Conservation (phyloP, 192 early-diverging fungal species). For the Backusella australiensis region DNA sequence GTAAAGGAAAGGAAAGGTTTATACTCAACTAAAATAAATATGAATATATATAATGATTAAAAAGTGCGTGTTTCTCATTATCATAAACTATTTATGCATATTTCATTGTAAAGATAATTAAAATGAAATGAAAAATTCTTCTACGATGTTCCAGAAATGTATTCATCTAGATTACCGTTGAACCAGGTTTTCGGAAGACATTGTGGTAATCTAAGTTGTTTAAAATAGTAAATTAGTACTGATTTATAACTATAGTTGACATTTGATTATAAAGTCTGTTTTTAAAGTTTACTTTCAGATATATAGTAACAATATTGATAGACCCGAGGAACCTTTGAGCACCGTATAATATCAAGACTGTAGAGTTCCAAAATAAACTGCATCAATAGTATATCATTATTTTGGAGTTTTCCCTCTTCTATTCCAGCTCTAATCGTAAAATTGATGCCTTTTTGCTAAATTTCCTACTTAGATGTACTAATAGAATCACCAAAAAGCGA, state of each 20-base stretch:
- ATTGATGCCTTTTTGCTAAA: no score
- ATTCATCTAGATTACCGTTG: not conserved
- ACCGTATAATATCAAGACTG: not conserved
- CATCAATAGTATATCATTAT: no score
- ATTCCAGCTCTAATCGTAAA: no score
- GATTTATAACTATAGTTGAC: not conserved
- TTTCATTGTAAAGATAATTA: not conserved
- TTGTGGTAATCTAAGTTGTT: not conserved
- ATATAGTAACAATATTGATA: not conserved
- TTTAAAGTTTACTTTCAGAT: not conserved
- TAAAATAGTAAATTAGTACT: not conserved
- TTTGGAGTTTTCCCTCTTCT: no score
- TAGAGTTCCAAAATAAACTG: not conserved
- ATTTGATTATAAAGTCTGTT: not conserved
- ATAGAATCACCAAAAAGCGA: no score
- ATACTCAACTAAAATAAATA: not conserved
- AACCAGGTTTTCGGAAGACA: not conserved
- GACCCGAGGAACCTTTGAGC: not conserved
- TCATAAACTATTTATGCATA: not conserved
- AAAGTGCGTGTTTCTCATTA: not conserved
- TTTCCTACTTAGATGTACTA: no score
- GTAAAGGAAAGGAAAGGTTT: not conserved
- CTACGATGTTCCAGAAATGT: not conserved
- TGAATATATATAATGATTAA: not conserved
- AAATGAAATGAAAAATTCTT: not conserved